A percentile compares a stretch with the other conserved stretches of the same genome.
Conservation (phyloP, 148 eudicot genomes). For the Rhododendron vialii region DNA sequence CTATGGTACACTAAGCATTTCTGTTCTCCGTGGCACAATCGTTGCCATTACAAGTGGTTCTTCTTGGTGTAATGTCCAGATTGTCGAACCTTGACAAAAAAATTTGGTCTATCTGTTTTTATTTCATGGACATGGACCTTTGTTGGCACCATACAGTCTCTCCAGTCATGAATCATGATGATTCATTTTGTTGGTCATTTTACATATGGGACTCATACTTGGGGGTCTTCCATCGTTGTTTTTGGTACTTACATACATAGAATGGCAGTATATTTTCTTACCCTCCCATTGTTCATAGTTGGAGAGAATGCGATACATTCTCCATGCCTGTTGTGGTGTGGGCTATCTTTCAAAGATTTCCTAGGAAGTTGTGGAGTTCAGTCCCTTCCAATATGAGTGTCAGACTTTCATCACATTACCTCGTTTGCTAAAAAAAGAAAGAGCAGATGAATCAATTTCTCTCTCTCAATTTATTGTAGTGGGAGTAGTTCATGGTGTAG, state of each 20-base stretch:
- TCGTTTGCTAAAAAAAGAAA: not conserved
- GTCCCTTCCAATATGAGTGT: conserved; percentile 3
- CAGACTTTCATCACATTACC: not conserved
- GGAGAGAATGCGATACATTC: not conserved
- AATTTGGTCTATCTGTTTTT: not conserved
- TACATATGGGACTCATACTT: not conserved
- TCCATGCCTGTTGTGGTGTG: not conserved
- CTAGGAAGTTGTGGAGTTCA: not conserved
- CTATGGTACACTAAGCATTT: not conserved
- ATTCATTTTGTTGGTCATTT: not conserved
- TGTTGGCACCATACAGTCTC: not conserved
- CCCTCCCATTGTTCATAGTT: not conserved
- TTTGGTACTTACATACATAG: not conserved
- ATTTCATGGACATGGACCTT: not conserved
- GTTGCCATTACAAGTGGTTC: not conserved
- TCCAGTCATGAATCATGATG: not conserved
- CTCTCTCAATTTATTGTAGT: not conserved
- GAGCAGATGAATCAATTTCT: not conserved
- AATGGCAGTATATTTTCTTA: not conserved
- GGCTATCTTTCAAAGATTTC: not conserved
- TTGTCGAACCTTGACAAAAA: not conserved
- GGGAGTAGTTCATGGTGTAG: not conserved
- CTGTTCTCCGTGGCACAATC: not conserved
- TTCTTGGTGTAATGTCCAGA: not conserved
- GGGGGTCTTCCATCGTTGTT: not conserved